phyloP scores from a whole-genome alignment of 371 early-diverging fungal species.

The Smittium mucronatum region DNA sequence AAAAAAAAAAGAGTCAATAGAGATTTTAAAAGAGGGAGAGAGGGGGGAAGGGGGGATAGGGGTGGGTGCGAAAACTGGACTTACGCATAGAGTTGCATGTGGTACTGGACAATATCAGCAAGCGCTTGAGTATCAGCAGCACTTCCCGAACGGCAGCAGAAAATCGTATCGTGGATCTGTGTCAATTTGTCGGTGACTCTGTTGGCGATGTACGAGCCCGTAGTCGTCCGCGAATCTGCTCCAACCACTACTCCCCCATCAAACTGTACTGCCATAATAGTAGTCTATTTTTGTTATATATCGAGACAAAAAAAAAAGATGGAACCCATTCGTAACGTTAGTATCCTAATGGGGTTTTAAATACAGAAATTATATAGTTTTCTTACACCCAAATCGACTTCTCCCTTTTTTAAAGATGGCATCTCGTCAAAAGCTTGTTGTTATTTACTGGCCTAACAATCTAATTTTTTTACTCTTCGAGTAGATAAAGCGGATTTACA shows the following conservation, averaged over 20 bases:
- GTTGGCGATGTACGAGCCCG: slow-evolving; percentile 95
- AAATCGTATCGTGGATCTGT: slow-evolving; percentile 89
- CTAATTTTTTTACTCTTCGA: too few relatives aligned
- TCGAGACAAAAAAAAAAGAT: too few relatives aligned
- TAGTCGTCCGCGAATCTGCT: slow-evolving; percentile 97
- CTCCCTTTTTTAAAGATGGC: neutral
- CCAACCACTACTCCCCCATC: slow-evolving; percentile 95
- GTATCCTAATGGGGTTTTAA: too few relatives aligned
- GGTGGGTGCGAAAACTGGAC: too few relatives aligned
- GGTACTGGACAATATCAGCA: slow-evolving; percentile 88
- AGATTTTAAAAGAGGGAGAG: neutral
- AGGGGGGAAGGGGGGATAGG: neutral
- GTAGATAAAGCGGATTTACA: too few relatives aligned
- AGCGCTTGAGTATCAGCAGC: slow-evolving; percentile 99
- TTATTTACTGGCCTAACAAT: too few relatives aligned
- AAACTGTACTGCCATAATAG: slow-evolving; percentile 97
- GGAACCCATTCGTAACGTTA: too few relatives aligned
- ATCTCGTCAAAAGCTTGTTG: neutral
- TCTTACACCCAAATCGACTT: neutral
- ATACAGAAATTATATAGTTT: too few relatives aligned
- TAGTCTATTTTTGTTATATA: slow-evolving; percentile 62
- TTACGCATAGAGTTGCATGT: slow-evolving; percentile 82
- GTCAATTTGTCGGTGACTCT: slow-evolving; percentile 98
- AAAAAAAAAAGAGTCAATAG: neutral
- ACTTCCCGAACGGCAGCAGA: slow-evolving; percentile 95